Evolutionary conservation across 2,329 filamentous ascomycete genomes (phyloP).

Genomic region (Hymenoscyphus albidus): DNA sequence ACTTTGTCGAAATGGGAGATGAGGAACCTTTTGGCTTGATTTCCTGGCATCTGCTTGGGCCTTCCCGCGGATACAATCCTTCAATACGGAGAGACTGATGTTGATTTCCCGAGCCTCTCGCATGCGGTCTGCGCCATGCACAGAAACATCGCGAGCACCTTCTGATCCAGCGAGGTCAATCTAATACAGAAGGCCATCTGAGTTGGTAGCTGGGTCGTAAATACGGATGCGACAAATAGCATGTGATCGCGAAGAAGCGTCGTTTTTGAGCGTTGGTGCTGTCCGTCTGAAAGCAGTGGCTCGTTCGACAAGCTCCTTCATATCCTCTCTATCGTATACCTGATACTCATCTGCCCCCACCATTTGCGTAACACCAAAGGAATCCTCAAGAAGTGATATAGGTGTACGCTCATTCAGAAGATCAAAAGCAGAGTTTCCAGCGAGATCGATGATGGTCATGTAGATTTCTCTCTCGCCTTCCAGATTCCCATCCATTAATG

Average conservation of each 20-base stretch:
- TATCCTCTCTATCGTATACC: conserved; percentile 43
- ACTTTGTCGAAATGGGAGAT: conserved; percentile 87
- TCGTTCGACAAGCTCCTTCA: conserved; percentile 80
- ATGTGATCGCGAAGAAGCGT: conserved; percentile 47
- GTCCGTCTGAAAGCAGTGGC: conserved; percentile 49
- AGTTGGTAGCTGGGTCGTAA: conserved; percentile 29
- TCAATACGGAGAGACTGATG: conserved; percentile 78
- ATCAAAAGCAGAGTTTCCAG: conserved; percentile 65
- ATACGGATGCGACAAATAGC: conserved; percentile 46
- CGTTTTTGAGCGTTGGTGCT: conserved; percentile 44
- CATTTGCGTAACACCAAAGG: conserved; percentile 43
- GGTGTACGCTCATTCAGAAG: conserved; percentile 41
- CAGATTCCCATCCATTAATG: conserved; percentile 73
- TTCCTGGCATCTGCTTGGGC: conserved; percentile 50
- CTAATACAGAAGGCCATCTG: conserved; percentile 44
- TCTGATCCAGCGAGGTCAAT: conserved; percentile 49
- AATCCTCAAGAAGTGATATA: conserved; percentile 45
- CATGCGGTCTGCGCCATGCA: conserved; percentile 82
- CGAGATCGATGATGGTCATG: conserved; percentile 86
- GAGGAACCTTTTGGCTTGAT: conserved; percentile 53
- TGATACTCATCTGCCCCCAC: conserved; percentile 41
- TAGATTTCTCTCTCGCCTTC: conserved; percentile 85
- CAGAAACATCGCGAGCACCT: conserved; percentile 77
- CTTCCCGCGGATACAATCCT: conserved; percentile 49
- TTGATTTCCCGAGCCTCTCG: conserved; percentile 97